A percentile compares a stretch with the other conserved stretches of the same genome.
phyloP scores from a whole-genome alignment of 495 filamentous ascomycete species.

The Antarctomyces pellizariae region DNA sequence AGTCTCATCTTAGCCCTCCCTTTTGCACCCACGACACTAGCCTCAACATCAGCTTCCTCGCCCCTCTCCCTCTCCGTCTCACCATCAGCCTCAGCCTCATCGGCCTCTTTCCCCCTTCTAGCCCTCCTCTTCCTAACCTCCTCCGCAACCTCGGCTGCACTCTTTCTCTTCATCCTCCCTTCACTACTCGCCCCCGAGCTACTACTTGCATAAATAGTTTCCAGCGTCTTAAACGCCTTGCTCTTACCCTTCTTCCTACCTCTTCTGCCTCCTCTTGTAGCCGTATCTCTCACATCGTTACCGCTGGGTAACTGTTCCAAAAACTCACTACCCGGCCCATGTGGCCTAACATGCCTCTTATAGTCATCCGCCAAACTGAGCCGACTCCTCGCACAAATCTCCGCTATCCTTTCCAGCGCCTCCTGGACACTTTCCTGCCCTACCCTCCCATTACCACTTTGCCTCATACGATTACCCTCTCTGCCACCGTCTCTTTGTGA shows the following conservation, averaged over 20 bases:
- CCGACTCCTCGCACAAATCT: slow-evolving; percentile 29
- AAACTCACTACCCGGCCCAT: slow-evolving; percentile 23
- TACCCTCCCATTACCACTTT: too few species aligned
- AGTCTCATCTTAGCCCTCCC: too few species aligned
- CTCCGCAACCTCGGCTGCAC: slow-evolving; percentile 23
- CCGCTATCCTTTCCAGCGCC: slow-evolving; percentile 31
- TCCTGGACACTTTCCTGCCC: slow-evolving; percentile 11
- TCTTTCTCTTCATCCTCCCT: slow-evolving; percentile 24
- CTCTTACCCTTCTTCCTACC: slow-evolving; percentile 17
- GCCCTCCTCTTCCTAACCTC: slow-evolving; percentile 23
- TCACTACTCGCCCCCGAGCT: slow-evolving; percentile 30
- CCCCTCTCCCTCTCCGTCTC: too few species aligned
- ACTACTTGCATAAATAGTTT: slow-evolving; percentile 34
- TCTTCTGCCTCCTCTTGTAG: slow-evolving; percentile 16
- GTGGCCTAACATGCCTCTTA: slow-evolving; percentile 31
- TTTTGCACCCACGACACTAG: too few species aligned
- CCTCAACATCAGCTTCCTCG: too few species aligned
- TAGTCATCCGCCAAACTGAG: slow-evolving; percentile 34
- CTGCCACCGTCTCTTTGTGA: too few species aligned
- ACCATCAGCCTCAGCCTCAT: slow-evolving; percentile 6
- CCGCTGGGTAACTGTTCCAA: slow-evolving; percentile 6
- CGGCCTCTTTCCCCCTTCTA: slow-evolving; percentile 11
- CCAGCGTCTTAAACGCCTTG: slow-evolving; percentile 26
- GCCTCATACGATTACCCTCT: too few species aligned
- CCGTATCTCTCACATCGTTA: slow-evolving; percentile 6